Conservation (phyloP, 2,329 filamentous ascomycete genomes). For the Amphichorda felina region DNA sequence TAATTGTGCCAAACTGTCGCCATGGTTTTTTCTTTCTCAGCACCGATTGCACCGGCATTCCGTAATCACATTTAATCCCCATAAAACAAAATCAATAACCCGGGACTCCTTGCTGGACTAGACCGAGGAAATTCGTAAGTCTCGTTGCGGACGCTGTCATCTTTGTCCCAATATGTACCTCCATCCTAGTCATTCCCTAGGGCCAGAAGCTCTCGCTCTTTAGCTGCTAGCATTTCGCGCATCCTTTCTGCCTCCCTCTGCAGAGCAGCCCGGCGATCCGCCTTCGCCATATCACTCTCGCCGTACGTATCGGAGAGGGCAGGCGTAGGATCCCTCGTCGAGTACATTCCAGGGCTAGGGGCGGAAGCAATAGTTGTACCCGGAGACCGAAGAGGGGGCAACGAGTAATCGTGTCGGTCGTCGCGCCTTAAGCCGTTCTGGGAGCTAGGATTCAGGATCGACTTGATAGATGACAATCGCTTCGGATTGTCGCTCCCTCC, state of each 20-base stretch:
- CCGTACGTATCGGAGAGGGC: conserved; percentile 14
- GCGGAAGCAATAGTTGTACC: conserved; percentile 26
- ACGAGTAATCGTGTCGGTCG: conserved; percentile 23
- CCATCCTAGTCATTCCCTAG: conserved; percentile 12
- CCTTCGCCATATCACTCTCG: conserved; percentile 40
- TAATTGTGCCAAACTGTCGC: too few species aligned
- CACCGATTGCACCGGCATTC: too few species aligned
- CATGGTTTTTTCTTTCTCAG: too few species aligned
- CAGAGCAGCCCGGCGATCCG: conserved; percentile 53
- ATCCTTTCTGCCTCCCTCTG: conserved; percentile 66
- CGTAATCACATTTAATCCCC: too few species aligned
- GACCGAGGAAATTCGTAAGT: background rate
- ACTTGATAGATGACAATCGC: conserved; percentile 64
- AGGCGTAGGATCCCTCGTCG: conserved; percentile 16
- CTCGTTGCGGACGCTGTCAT: background rate
- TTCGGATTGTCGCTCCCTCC: conserved; percentile 38
- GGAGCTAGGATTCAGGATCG: conserved; percentile 53
- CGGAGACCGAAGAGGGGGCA: conserved; percentile 31
- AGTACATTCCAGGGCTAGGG: conserved; percentile 27
- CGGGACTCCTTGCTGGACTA: conserved; percentile 2
- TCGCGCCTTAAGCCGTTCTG: conserved; percentile 16
- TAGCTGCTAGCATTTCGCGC: conserved; percentile 58
- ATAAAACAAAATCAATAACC: background rate
- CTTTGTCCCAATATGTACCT: background rate
- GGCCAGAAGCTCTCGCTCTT: conserved; percentile 55